Evolutionary conservation across 164 flowering plant species (phyloP).

Genomic region (Platanus orientalis): DNA sequence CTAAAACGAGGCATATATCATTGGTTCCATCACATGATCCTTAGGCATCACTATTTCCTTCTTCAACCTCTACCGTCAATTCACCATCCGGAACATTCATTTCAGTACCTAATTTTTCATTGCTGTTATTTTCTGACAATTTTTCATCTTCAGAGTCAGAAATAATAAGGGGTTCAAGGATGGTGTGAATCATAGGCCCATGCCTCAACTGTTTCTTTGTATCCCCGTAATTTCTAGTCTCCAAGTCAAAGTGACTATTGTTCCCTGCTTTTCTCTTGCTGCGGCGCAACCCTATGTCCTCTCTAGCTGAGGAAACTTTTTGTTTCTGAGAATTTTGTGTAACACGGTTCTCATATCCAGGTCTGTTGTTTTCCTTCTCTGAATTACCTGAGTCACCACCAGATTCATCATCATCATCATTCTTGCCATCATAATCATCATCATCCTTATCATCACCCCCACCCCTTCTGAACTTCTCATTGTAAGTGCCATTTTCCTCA

Average conservation of each 20-base stretch:
- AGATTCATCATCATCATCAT: conserved; percentile 9
- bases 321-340: conserved; percentile 2
- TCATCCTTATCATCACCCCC: conserved; percentile 15
- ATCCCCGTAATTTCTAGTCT: conserved; percentile 10
- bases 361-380: conserved; percentile 19
- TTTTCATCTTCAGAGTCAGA: conserved; percentile 39
- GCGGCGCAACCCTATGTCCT: conserved; percentile 27
- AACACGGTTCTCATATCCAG: neutral
- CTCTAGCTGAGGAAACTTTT: conserved; percentile 7
- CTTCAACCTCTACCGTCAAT: conserved; percentile 5
- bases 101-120: neutral
- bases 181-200: conserved; percentile 33
- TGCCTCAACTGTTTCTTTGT: conserved; percentile 34
- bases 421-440: conserved; percentile 2
- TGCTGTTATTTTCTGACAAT: neutral
- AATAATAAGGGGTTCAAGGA: conserved; percentile 16
- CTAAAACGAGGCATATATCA: neutral
- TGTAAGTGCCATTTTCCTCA: conserved; percentile 5
- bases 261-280: conserved; percentile 28
- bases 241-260: conserved; percentile 5
- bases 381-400: conserved; percentile 5
- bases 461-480: conserved; percentile 7
- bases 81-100: neutral
- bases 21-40: neutral
- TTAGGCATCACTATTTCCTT: neutral